Evolutionary conservation across 116 monocot genomes (phyloP), one percentile per base, ranked within the genome.

Genomic region (Cymodocea nodosa): DNA sequence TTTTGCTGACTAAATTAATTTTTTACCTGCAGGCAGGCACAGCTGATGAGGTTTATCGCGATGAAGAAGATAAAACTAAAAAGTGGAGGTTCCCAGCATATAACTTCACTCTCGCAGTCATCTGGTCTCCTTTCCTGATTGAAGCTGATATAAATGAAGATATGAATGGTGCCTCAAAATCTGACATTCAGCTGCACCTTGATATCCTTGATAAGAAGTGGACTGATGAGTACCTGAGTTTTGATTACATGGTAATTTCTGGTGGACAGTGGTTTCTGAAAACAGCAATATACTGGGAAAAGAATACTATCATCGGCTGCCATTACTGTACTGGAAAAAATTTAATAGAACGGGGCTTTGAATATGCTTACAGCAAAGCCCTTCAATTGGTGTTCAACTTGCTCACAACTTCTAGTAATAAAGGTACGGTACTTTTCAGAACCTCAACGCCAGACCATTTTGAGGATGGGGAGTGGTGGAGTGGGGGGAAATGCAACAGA

Each of bases 261-360:
- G 90, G 84, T 15, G 90, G 90, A 6, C 79, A 86, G 50, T 84
- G 87, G 86, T 84, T 86, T 63, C 74, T 82, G 39, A 91, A 82
- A 67, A 62, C 81, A 6, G 65, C 76, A 35, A 62, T 82, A 37
- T 58, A 79, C 56, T 80, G 65, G 70, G 79, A 82, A 57, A 82
- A 81, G 23, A 59, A 66, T 49, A 68, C 48, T 3, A 23, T 73
- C 6, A 51, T 80, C 23, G 90, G 90, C 19, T 91, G 90, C 63
- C 86, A 91, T 61, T 68, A 87, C 64, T 91, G 90, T 51, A 60
- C 64, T 4, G 52, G 63, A 17, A 75, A 61, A 68, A 73, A 66
- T 35, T 14, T 81, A 13, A 71, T 60, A 15, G 84, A 91, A 61
- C 73, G 79, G 5, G 84, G 84, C 0, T 51, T 75, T 12, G 77